Conservation (phyloP, 768 basidiomycete species). For the Termitomyces sp. region DNA sequence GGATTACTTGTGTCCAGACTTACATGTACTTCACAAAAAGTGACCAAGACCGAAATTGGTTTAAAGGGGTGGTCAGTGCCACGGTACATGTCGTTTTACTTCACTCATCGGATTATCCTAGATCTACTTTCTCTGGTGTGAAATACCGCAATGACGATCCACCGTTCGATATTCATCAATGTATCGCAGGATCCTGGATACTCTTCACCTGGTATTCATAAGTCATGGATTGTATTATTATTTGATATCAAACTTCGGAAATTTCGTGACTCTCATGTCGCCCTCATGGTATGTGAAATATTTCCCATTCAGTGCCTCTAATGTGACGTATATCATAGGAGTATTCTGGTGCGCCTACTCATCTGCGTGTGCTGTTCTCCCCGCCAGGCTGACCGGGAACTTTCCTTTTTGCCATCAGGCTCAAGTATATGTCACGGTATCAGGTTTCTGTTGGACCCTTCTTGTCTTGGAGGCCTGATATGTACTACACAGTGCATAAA, state of each 20-base stretch:
- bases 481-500: slow-evolving; percentile 12
- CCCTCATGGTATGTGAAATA: neutral
- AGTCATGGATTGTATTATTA: slow-evolving; percentile 12
- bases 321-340: neutral
- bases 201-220: slow-evolving; percentile 10
- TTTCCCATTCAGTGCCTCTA: neutral
- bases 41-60: slow-evolving; percentile 2
- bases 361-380: neutral
- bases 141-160: neutral
- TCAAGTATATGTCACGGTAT: slow-evolving; percentile 10
- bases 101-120: neutral
- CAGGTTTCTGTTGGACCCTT: neutral
- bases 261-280: neutral
- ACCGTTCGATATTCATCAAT: neutral
- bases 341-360: slow-evolving; percentile 4
- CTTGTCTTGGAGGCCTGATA: neutral
- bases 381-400: neutral
- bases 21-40: slow-evolving; percentile 9
- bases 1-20: slow-evolving; percentile 14
- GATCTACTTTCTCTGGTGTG: slow-evolving; percentile 12
- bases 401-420: neutral
- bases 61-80: slow-evolving; percentile 6
- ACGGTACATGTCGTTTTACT: neutral
- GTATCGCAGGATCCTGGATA: slow-evolving; percentile 10
- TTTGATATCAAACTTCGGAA: slow-evolving; percentile 11